A percentile compares a stretch with the other conserved stretches of the same genome.
phyloP scores from a whole-genome alignment of 305 asterid genomes.

The Fraxinus nigra region DNA sequence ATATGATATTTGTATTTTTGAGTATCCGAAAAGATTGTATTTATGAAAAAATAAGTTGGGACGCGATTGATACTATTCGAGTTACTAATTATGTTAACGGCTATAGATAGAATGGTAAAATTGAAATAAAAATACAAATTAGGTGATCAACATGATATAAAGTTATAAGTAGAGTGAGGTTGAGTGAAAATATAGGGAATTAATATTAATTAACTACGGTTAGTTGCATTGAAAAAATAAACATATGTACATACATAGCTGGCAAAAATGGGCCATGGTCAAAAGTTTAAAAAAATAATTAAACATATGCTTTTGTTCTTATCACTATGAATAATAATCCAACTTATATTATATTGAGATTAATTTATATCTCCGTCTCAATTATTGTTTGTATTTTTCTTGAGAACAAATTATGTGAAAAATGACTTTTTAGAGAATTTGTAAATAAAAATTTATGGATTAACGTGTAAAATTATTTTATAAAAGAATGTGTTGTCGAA shows the following conservation, averaged over 20 bases:
- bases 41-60: neutral
- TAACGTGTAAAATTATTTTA: neutral
- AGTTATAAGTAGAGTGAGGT: neutral
- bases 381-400: neutral
- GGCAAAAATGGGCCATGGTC: slow-evolving; percentile 38
- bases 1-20: neutral
- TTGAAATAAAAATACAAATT: neutral
- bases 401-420: too few species aligned
- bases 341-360: too few species aligned
- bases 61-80: neutral
- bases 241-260: slow-evolving; percentile 26
- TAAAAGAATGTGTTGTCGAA: too few species aligned
- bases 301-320: neutral
- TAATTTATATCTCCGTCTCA: too few species aligned
- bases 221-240: slow-evolving; percentile 32
- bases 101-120: neutral
- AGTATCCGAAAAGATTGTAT: neutral
- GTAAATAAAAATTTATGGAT: neutral
- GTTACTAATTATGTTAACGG: neutral
- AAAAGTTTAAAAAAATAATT: slow-evolving; percentile 16
- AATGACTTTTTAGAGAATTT: too few species aligned
- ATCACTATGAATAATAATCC: neutral
- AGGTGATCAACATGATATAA: neutral
- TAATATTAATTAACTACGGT: slow-evolving; percentile 11
- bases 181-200: neutral